Conservation (phyloP, 768 basidiomycete species). For the Filobasidium wieringae region DNA sequence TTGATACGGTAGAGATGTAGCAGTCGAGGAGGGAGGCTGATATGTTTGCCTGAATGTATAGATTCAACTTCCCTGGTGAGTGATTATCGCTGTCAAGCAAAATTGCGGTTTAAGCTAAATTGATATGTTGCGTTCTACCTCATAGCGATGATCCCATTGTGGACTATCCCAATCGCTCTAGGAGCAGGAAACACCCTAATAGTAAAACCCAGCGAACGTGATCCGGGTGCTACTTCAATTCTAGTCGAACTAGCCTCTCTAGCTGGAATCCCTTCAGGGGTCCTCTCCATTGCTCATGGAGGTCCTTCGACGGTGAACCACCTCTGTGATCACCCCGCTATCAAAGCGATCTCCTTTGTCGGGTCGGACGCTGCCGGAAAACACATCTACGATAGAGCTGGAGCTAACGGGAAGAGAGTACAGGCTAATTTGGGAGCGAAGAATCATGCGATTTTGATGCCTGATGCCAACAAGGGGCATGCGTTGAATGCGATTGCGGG, state of each 20-base stretch:
- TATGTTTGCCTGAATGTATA: not conserved
- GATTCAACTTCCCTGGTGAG: conserved; percentile 41
- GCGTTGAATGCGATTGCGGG: conserved; percentile 84
- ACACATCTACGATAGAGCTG: conserved; percentile 78
- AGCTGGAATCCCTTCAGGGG: conserved; percentile 44
- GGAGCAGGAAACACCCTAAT: conserved; percentile 71
- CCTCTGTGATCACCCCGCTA: conserved; percentile 80
- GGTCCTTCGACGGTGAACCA: conserved; percentile 73
- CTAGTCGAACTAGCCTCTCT: conserved; percentile 87
- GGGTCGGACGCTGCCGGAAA: conserved; percentile 85
- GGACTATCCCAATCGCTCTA: conserved; percentile 53
- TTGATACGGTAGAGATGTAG: not conserved
- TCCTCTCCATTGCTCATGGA: conserved; percentile 85
- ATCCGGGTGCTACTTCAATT: conserved; percentile 95
- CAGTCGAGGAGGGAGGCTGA: conserved; percentile 5
- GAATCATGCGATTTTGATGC: conserved; percentile 87
- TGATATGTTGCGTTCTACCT: conserved; percentile 12
- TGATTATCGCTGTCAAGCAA: not conserved
- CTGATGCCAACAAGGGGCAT: conserved; percentile 87
- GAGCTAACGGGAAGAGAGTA: conserved; percentile 16
- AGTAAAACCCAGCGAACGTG: conserved; percentile 89
- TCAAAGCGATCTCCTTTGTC: conserved; percentile 93
- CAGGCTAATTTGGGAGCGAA: conserved; percentile 81
- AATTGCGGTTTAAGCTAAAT: not conserved
- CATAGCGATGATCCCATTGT: conserved; percentile 74